These are phyloP conservation scores for Westerdykella aurantiaca DNA, from an alignment of 2,329 filamentous ascomycete species.

Conservation along the genomic window DNA sequence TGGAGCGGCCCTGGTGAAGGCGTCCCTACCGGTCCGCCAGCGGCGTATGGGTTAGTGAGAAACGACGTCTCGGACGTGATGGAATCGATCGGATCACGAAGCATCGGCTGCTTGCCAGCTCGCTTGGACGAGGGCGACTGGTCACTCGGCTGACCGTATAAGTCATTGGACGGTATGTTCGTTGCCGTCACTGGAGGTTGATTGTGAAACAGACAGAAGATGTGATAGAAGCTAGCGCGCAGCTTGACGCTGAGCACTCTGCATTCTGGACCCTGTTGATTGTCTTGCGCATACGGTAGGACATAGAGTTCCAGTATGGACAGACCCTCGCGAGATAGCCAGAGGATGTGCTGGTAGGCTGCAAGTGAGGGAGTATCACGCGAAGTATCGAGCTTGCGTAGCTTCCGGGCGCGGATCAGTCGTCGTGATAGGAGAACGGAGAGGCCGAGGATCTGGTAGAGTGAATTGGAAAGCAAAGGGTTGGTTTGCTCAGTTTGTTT, in stretches of 20 bases:
- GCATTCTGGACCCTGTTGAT: constrained; percentile 67
- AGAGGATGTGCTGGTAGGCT: constrained; percentile 86
- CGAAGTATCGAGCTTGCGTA: constrained; percentile 75
- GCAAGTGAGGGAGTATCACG: constrained; percentile 73
- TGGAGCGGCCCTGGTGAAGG: constrained; percentile 38
- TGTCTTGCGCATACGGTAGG: constrained; percentile 65
- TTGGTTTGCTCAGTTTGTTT: constrained; percentile 72
- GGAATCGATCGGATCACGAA: constrained; percentile 45
- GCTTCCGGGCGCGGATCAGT: constrained; percentile 73
- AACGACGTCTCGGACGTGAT: constrained; percentile 48
- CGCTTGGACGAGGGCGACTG: constrained; percentile 29
- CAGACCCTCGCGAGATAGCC: constrained; percentile 87
- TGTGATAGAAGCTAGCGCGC: constrained; percentile 89
- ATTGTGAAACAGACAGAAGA: constrained; percentile 95
- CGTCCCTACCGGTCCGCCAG: constrained; percentile 35
- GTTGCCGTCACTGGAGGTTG: constrained; percentile 60
- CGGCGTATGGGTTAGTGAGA: constrained; percentile 46
- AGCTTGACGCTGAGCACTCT: constrained; percentile 89
- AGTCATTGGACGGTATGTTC: constrained; percentile 31
- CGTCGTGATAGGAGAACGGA: constrained; percentile 83
- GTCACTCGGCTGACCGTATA: constrained; percentile 15
- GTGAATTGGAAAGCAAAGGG: constrained; percentile 69
- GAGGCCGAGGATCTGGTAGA: constrained; percentile 87
- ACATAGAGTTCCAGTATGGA: constrained; percentile 82
- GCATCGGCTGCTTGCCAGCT: constrained; percentile 33